Evolutionary conservation across 768 basidiomycete genomes (phyloP).

Genomic region (Mycena filopes): DNA sequence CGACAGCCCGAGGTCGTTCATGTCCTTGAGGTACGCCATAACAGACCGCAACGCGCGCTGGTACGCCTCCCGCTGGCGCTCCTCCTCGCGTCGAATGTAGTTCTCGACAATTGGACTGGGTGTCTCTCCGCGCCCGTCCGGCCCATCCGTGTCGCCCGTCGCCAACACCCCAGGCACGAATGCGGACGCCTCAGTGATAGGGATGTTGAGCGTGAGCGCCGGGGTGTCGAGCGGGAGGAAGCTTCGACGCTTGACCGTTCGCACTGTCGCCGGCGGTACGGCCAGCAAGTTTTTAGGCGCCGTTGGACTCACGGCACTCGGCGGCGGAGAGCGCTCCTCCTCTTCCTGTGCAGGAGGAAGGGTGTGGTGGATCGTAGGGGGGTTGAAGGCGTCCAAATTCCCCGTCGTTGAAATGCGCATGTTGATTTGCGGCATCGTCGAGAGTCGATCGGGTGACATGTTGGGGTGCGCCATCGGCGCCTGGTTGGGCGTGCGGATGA

Average conservation of each 20-base stretch:
- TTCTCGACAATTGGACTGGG: slow-evolving; percentile 58
- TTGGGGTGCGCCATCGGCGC: slow-evolving; percentile 35
- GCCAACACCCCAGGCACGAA: slow-evolving; percentile 66
- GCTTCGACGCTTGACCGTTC: slow-evolving; percentile 80
- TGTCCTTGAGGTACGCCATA: slow-evolving; percentile 95
- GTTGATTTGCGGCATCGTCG: slow-evolving; percentile 69
- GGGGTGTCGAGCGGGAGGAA: slow-evolving; percentile 88
- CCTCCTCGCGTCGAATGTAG: slow-evolving; percentile 72
- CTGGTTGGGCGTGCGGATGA: slow-evolving; percentile 39
- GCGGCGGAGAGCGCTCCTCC: slow-evolving; percentile 37
- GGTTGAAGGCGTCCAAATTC: slow-evolving; percentile 59
- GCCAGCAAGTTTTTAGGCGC: slow-evolving; percentile 50
- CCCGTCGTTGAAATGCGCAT: slow-evolving; percentile 80
- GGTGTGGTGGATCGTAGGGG: slow-evolving; percentile 17
- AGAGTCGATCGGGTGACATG: slow-evolving; percentile 47
- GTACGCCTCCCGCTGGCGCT: slow-evolving; percentile 75
- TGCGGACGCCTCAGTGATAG: slow-evolving; percentile 69
- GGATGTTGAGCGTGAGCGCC: slow-evolving; percentile 62
- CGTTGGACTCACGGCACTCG: slow-evolving; percentile 38
- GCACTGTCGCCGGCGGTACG: slow-evolving; percentile 54
- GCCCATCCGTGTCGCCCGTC: slow-evolving; percentile 47
- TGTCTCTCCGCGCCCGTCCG: slow-evolving; percentile 45
- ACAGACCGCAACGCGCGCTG: slow-evolving; percentile 87
- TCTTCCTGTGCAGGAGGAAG: slow-evolving; percentile 36
- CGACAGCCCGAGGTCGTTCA: slow-evolving; percentile 88